Evolutionary conservation across 441 rosid species (phyloP).

Genomic region (Euphorbia schlechtendalii): DNA sequence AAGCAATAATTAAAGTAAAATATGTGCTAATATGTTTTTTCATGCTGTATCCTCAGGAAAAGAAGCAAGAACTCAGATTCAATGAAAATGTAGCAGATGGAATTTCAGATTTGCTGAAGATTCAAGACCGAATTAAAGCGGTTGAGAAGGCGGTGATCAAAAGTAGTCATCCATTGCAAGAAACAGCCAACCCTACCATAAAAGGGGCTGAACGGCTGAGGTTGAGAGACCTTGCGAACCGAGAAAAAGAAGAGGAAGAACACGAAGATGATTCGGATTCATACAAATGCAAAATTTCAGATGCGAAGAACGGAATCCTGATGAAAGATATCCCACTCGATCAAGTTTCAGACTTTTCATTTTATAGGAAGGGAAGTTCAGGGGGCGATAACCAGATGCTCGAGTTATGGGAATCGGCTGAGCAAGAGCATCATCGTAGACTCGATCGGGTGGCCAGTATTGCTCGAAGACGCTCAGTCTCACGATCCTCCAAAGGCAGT

Average conservation of each 20-base stretch:
- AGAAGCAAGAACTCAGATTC: conserved; percentile 19
- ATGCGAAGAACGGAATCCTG: conserved; percentile 34
- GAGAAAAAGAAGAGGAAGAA: conserved; percentile 29
- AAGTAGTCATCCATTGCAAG: conserved; percentile 26
- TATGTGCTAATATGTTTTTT: conserved; percentile 11
- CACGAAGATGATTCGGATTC: conserved; percentile 31
- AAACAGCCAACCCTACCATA: conserved; percentile 22
- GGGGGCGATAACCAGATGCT: conserved; percentile 45
- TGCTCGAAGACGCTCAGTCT: conserved; percentile 23
- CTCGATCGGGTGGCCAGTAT: conserved; percentile 21
- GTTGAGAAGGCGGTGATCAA: conserved; percentile 54
- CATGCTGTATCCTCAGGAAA: conserved; percentile 23
- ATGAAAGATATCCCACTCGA: conserved; percentile 95
- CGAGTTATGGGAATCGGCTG: conserved; percentile 54
- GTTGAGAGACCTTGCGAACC: conserved; percentile 11
- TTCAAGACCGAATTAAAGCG: conserved; percentile 58
- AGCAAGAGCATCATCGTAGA: conserved; percentile 29
- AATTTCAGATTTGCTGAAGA: conserved; percentile 59
- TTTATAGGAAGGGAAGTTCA: conserved; percentile 27
- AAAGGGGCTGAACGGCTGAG: conserved; percentile 20
- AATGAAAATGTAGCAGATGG: conserved; percentile 30
- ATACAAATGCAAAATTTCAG: conserved; percentile 32
- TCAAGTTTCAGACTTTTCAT: conserved; percentile 56
- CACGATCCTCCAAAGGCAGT: conserved; percentile 12
- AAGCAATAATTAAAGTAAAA: too few species aligned